Conservation (phyloP, 441 rosid species). For the Hura crepitans region DNA sequence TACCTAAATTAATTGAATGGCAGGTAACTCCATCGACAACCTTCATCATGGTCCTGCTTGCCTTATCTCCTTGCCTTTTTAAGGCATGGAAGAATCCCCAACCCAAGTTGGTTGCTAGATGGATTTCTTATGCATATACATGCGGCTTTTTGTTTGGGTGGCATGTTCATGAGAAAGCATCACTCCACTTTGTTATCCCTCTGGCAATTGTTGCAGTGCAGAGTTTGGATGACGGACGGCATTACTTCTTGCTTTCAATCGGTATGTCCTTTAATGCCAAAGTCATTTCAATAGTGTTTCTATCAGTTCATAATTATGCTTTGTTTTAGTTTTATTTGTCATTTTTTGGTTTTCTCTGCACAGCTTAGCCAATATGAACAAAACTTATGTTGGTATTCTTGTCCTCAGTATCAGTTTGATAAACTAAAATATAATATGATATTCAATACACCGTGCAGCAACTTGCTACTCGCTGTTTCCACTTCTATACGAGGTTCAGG, state of each 20-base stretch:
- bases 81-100: slow-evolving; percentile 71
- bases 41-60: slow-evolving; percentile 62
- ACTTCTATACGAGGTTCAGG: slow-evolving; percentile 67
- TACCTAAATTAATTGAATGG: slow-evolving; percentile 22
- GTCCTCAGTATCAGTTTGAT: slow-evolving; percentile 1
- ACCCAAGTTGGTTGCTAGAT: slow-evolving; percentile 50
- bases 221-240: slow-evolving; percentile 77
- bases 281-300: background rate
- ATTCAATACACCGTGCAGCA: slow-evolving; percentile 42
- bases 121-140: slow-evolving; percentile 77
- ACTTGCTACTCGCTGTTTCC: slow-evolving; percentile 83
- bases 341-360: background rate
- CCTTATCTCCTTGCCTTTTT: slow-evolving; percentile 65
- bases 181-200: slow-evolving; percentile 81
- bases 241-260: slow-evolving; percentile 69
- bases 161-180: slow-evolving; percentile 98
- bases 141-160: slow-evolving; percentile 92
- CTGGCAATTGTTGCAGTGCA: slow-evolving; percentile 66
- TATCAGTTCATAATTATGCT: background rate
- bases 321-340: background rate
- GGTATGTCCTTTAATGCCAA: slow-evolving; percentile 41
- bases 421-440: slow-evolving; percentile 7
- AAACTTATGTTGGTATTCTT: background rate
- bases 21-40: slow-evolving; percentile 73
- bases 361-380: background rate